These are phyloP conservation scores for Lipomyces lipofer DNA, from an alignment of 805 yeast genomes.

Conservation along the genomic window DNA sequence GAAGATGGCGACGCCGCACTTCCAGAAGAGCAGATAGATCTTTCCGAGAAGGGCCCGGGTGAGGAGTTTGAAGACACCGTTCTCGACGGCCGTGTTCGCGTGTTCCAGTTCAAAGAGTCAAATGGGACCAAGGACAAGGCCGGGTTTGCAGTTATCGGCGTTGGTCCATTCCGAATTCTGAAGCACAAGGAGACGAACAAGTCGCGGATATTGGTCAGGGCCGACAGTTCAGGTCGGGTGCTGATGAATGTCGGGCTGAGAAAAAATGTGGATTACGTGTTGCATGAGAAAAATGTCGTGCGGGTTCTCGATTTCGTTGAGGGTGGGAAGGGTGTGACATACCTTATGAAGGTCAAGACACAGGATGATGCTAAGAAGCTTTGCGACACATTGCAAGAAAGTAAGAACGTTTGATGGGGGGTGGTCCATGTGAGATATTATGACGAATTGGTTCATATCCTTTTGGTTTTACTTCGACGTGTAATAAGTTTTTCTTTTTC, in stretches of 20 bases:
- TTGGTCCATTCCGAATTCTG: constrained; percentile 79
- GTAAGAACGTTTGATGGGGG: constrained; percentile 28
- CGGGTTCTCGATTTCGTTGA: constrained; percentile 58
- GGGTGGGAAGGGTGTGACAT: constrained; percentile 55
- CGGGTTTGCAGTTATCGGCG: constrained; percentile 62
- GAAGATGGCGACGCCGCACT: constrained; percentile 31
- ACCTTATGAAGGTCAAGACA: constrained; percentile 73
- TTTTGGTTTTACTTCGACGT: too few relatives aligned
- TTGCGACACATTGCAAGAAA: constrained; percentile 40
- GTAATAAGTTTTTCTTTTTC: too few relatives aligned
- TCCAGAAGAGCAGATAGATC: constrained; percentile 46
- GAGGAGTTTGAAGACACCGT: constrained; percentile 76
- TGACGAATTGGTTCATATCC: not conserved
- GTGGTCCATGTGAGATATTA: too few relatives aligned
- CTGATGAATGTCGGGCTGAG: constrained; percentile 57
- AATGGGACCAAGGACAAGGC: constrained; percentile 27
- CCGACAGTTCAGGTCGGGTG: constrained; percentile 85
- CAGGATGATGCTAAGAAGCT: constrained; percentile 64
- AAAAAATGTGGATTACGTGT: constrained; percentile 52
- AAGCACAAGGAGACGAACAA: constrained; percentile 60
- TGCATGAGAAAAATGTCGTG: constrained; percentile 62
- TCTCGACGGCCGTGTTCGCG: constrained; percentile 68
- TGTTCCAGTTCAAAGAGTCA: constrained; percentile 55
- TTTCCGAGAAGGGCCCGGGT: constrained; percentile 66
- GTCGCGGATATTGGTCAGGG: constrained; percentile 72